Conservation (phyloP, 1,284 basidiomycete genomes). For the Irpex lacteus region DNA sequence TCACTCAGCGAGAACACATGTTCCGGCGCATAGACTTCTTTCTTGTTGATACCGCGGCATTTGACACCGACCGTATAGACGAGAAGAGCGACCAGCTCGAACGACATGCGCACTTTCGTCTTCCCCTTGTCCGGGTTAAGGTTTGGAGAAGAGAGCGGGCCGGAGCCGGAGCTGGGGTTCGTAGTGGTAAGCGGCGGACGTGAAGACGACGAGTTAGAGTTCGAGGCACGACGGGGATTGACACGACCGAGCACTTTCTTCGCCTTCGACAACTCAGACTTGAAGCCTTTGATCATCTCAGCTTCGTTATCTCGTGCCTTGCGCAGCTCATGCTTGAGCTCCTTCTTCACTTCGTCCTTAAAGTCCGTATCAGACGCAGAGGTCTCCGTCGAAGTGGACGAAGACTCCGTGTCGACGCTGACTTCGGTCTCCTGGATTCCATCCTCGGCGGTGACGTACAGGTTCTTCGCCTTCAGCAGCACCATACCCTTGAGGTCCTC, state of each 20-base stretch:
- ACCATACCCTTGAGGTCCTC: constrained; percentile 81
- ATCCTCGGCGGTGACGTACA: constrained; percentile 43
- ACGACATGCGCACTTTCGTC: constrained; percentile 68
- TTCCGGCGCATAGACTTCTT: constrained; percentile 82
- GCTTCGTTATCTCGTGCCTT: constrained; percentile 29
- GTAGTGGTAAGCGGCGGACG: constrained; percentile 8
- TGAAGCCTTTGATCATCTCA: constrained; percentile 31
- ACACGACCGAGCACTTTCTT: constrained; percentile 38
- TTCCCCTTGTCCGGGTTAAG: constrained; percentile 9
- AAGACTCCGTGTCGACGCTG: constrained; percentile 43
- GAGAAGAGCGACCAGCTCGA: constrained; percentile 71
- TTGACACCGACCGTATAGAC: constrained; percentile 97
- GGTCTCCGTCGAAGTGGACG: constrained; percentile 40
- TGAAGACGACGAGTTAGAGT: neutral
- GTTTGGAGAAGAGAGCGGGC: neutral
- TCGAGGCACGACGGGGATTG: constrained; percentile 21
- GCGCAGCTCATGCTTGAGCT: constrained; percentile 30
- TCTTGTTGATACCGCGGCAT: constrained; percentile 89
- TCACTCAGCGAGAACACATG: constrained; percentile 96
- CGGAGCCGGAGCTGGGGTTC: constrained; percentile 3
- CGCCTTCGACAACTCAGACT: constrained; percentile 36
- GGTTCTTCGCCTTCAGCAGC: constrained; percentile 82
- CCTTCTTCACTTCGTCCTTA: constrained; percentile 29
- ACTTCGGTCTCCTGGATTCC: constrained; percentile 36
- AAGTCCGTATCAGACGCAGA: constrained; percentile 42